Conservation (phyloP, 2,329 filamentous ascomycete genomes). For the Ceratocystis papillata region DNA sequence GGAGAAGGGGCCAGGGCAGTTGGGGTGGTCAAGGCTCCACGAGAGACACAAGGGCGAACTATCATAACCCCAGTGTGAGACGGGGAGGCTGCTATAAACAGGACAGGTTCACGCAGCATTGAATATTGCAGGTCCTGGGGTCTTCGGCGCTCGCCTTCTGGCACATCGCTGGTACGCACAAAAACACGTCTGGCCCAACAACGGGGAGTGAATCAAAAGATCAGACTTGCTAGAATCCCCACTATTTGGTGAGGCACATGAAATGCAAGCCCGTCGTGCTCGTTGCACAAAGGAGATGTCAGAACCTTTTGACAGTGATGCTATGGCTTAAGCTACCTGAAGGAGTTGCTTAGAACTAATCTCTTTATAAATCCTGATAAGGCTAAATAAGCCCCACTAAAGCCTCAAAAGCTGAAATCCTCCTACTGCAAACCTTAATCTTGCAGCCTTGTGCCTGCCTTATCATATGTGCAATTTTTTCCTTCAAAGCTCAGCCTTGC, state of each 20-base stretch:
- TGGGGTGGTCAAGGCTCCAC: background rate
- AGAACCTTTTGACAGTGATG: background rate
- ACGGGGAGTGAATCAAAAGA: background rate
- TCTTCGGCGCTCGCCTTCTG: slow-evolving; percentile 8
- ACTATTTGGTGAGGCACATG: background rate
- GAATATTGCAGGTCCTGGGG: background rate
- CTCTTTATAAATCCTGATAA: background rate
- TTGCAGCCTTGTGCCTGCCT: background rate
- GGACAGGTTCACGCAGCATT: background rate
- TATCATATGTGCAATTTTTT: background rate
- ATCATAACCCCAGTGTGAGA: no score
- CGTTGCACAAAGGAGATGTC: slow-evolving; percentile 7
- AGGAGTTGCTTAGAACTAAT: no score
- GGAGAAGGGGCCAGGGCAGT: background rate
- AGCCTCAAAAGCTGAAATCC: slow-evolving; percentile 7
- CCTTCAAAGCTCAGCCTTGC: background rate
- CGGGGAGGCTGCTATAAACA: no score
- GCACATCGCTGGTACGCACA: background rate
- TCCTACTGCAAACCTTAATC: slow-evolving; percentile 3
- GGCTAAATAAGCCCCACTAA: background rate
- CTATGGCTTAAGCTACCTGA: no score
- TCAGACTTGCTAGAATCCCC: background rate
- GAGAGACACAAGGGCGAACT: background rate
- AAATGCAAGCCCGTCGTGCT: background rate
- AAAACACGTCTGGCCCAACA: background rate